Percentiles rank a stretch among this genome's conserved stretches.
Conservation (phyloP, 2,329 filamentous ascomycete species). For the Clonostachys solani region DNA sequence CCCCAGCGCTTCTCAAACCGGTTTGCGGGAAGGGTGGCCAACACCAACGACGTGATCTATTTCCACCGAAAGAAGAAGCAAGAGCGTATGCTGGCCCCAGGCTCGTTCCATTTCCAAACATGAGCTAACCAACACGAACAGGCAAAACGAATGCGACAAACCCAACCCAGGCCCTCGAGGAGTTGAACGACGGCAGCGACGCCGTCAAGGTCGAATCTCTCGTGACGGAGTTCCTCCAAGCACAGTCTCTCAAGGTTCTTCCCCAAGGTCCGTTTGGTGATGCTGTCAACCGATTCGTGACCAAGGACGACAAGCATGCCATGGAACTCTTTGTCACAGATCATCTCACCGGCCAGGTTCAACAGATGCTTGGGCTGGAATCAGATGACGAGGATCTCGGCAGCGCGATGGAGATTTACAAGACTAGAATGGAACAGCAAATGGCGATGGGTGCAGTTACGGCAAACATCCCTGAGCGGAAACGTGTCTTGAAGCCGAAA, state of each 20-base stretch:
- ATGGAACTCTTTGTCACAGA: slow-evolving; percentile 79
- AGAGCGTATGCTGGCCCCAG: slow-evolving; percentile 14
- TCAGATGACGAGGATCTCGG: slow-evolving; percentile 64
- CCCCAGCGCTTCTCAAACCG: slow-evolving; percentile 93
- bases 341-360: slow-evolving; percentile 65
- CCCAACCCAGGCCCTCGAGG: slow-evolving; percentile 59
- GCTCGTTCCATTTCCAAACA: background rate
- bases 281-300: slow-evolving; percentile 86
- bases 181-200: slow-evolving; percentile 47
- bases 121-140: slow-evolving; percentile 8
- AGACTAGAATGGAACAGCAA: slow-evolving; percentile 64
- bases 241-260: slow-evolving; percentile 86
- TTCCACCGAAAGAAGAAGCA: slow-evolving; percentile 86
- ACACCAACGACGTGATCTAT: slow-evolving; percentile 88
- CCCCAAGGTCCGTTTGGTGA: slow-evolving; percentile 92
- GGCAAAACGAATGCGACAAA: slow-evolving; percentile 36
- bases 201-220: slow-evolving; percentile 83
- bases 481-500: slow-evolving; percentile 60
- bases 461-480: slow-evolving; percentile 22
- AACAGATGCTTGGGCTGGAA: slow-evolving; percentile 63
- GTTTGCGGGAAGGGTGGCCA: slow-evolving; percentile 87
- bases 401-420: slow-evolving; percentile 69
- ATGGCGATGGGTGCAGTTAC: slow-evolving; percentile 57
- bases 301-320: slow-evolving; percentile 91
- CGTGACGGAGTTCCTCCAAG: slow-evolving; percentile 80